Conservation (phyloP, 2,329 filamentous ascomycete genomes). For the Phialophora chinensis region DNA sequence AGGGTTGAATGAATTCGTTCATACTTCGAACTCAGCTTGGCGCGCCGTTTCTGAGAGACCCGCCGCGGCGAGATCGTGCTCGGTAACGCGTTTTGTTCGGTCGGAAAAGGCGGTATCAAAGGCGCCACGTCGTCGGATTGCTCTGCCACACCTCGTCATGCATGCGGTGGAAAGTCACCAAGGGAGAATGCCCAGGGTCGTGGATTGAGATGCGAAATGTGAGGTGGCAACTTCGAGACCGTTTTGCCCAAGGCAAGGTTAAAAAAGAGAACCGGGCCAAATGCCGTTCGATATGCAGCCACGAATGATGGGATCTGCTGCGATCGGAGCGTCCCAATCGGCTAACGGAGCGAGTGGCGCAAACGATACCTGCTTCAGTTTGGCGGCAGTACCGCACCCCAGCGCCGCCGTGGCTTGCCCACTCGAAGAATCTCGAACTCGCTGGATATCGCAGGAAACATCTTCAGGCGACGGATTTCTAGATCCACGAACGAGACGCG, state of each 20-base stretch:
- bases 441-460: neutral
- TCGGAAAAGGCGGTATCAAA: neutral
- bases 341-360: constrained; percentile 5
- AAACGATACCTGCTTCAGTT: neutral
- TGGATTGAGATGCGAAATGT: neutral
- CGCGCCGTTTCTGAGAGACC: neutral
- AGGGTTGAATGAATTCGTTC: constrained; percentile 1
- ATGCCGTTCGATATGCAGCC: constrained; percentile 8
- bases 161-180: neutral
- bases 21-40: constrained; percentile 3
- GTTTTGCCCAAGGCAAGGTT: neutral
- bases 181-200: neutral
- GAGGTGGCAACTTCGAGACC: constrained; percentile 4
- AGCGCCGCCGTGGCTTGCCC: neutral
- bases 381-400: neutral
- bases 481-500: neutral
- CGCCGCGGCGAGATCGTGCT: neutral
- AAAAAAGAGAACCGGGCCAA: constrained; percentile 10
- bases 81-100: neutral
- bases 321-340: constrained; percentile 13
- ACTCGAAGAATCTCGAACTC: neutral
- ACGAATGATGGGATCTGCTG: neutral
- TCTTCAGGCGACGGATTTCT: neutral
- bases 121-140: neutral
- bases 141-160: neutral